Base-by-base conservation (phyloP, 352 stramenopile genomes). In the Phytopythium sindhum region DNA sequence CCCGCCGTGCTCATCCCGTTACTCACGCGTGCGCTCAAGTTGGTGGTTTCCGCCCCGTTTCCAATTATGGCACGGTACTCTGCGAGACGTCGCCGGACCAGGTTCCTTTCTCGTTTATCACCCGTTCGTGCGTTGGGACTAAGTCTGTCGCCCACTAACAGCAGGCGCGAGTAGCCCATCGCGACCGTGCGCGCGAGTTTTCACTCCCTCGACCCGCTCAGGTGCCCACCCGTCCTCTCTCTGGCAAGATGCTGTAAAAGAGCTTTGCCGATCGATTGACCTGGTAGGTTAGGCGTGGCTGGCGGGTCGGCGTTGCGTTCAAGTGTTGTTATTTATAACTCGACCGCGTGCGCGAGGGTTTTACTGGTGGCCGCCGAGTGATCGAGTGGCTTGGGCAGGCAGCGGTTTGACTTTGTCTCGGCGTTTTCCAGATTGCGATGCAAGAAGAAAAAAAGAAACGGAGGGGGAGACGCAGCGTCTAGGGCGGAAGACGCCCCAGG, bases 391-490 rank as follows among this genome's bases (percentile, higher is more conserved):
- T n/a, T 55, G 24, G 50, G 10, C 33, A 6, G 29, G 50, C 50
- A 57, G 21, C 26, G 29, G 19, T 39, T 57, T 57, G 51, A 17
- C 33, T n/a, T 33, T 19, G 33, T 42, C 21, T 0, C 19, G 51
- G 29, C 51, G 51, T 57, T 57, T 57, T 57, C 28, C 12, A 24
- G 5, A 26, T 5, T 28, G 50, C 29, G 17, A 57, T 57, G 51
- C 51, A 35, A 50, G 42, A 47, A 47, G n/a, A 61, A 62, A 51
- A 26, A 44, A 59, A 35, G 57, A 61, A 45, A 51, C 17, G 60
- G 53, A 64, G 60, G 52, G 57, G 44, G 60, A 63, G 74, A 74
- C 67, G 67, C 69, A 72, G 42, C 9, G 42, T 24, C 21, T 23
- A 44, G 28, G 28, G 10, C 51, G 29, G 51, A 57, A 37, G 51